Base-by-base conservation (phyloP, 495 filamentous ascomycete species). In the Penicillium canescens region DNA sequence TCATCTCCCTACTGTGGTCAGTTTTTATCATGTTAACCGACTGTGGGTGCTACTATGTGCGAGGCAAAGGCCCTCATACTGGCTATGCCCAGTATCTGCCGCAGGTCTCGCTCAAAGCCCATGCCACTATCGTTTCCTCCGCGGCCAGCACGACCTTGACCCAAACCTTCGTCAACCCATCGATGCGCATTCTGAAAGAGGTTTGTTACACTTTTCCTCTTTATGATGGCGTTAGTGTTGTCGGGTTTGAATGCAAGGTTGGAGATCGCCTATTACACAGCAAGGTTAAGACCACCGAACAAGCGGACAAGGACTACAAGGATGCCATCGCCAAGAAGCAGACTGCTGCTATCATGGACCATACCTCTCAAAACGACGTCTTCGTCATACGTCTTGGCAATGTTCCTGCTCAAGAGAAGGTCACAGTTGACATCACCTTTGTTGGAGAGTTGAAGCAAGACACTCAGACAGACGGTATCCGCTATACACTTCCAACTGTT, bases 211-310 rank as follows among this genome's bases (percentile, higher is more conserved):
- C 13, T 0, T 63, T 60, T 2, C 60, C 60, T 35, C 56, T 63
- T 11, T 63, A 56, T 14, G 55, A 65, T 55, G 55, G 62, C 26
- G 42, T 54, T 7, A 62, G 52, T 43, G 50, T 61, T 20, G 56
- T 62, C 9, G 49, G 50, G 0, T 59, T 62, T 13, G 13, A 55
- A 16, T 59, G 62, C 23, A 47, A 20, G 3, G 50, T 63, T 6
- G 57, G 57, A 20, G 20, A 24, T 8, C 49, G 53, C 6, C 21
- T 56, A 8, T 46, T 63, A 4, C 50, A 54, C 26, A 54, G 60
- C 37, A 44, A 47, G 12, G 60, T 63, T 20, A 63, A 63, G 31
- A 40, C 46, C 1, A 63, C 60, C 35, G 57, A 56, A 13, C 49
- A 60, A 26, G 57, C 60, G 7, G 51, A 54, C 21, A 24, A 41